Conservation (phyloP, 2,329 filamentous ascomycete species). For the Colletotrichum eleusines region DNA sequence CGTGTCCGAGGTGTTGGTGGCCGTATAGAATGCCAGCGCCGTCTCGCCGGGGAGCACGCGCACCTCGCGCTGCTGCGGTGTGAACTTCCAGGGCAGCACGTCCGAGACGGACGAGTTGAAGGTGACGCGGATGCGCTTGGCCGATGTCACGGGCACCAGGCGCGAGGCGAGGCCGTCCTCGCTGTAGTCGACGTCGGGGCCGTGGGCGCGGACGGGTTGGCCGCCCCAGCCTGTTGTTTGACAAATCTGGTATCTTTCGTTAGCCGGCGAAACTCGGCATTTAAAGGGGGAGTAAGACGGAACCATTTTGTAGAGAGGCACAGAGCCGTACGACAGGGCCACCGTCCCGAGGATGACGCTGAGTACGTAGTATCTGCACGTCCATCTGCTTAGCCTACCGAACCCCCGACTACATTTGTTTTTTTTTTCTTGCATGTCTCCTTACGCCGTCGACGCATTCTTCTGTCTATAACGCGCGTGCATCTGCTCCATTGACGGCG, state of each 20-base stretch:
- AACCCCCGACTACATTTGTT: constrained; percentile 1
- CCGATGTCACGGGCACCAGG: constrained; percentile 82
- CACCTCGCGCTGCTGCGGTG: constrained; percentile 96
- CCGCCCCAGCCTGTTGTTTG: constrained; percentile 92
- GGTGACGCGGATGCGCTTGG: constrained; percentile 90
- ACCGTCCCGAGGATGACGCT: constrained; percentile 84
- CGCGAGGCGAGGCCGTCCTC: constrained; percentile 78
- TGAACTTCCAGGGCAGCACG: constrained; percentile 96
- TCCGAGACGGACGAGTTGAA: constrained; percentile 97
- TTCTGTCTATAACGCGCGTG: constrained; percentile 73
- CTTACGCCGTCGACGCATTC: constrained; percentile 71
- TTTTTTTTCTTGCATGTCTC: constrained; percentile 6
- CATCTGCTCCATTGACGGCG: constrained; percentile 70
- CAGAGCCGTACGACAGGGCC: constrained; percentile 84
- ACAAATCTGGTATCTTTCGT: constrained; percentile 71
- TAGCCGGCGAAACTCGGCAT: constrained; percentile 19
- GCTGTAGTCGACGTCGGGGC: constrained; percentile 56
- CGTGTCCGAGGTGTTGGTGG: constrained; percentile 87
- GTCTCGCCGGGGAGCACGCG: constrained; percentile 96
- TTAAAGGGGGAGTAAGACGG: constrained; percentile 33
- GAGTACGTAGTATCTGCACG: constrained; percentile 75
- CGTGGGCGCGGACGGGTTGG: constrained; percentile 87
- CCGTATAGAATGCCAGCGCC: constrained; percentile 96
- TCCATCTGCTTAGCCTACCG: constrained; percentile 41
- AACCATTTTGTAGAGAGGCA: constrained; percentile 90